A percentile compares a stretch with the other conserved stretches of the same genome.
These are phyloP conservation scores for Pezicula radicicola DNA, from an alignment of 2,329 filamentous ascomycete genomes.

Conservation along the genomic window DNA sequence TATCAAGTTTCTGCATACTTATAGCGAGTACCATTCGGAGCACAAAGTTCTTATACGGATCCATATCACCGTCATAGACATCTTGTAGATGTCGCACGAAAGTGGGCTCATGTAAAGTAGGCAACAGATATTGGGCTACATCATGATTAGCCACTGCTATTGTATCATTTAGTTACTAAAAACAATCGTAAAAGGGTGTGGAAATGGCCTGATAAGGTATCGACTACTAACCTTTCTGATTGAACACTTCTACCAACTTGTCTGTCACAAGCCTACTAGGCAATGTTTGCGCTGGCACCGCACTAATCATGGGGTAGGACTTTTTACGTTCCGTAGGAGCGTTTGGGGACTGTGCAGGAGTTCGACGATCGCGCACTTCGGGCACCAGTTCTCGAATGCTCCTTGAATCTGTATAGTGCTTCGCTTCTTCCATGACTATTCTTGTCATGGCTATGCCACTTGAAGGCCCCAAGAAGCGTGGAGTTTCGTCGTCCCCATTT, in stretches of 20 bases:
- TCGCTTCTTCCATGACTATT: constrained; percentile 93
- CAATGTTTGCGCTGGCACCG: constrained; percentile 71
- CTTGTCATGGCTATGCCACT: constrained; percentile 95
- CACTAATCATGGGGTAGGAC: constrained; percentile 87
- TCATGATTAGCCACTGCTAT: constrained; percentile 9
- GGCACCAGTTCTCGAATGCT: constrained; percentile 91
- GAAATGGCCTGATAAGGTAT: constrained; percentile 1
- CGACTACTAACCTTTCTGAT: constrained; percentile 65
- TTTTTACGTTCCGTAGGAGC: constrained; percentile 63
- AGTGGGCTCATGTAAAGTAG: constrained; percentile 78
- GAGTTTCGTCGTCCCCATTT: constrained; percentile 78
- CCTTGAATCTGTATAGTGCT: constrained; percentile 86
- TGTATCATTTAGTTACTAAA: constrained; percentile 13
- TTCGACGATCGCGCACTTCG: constrained; percentile 61
- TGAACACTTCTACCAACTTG: constrained; percentile 79
- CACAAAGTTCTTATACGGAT: constrained; percentile 84
- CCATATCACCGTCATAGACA: constrained; percentile 72
- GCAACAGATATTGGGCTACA: constrained; percentile 82
- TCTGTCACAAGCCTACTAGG: constrained; percentile 74
- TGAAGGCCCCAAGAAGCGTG: constrained; percentile 86
- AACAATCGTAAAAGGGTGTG: constrained; percentile 2
- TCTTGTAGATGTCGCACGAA: constrained; percentile 75
- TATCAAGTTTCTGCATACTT: constrained; percentile 87
- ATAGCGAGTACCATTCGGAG: constrained; percentile 91
- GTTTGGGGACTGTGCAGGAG: constrained; percentile 62